Evolutionary conservation across 495 filamentous ascomycete genomes (phyloP), one percentile per base, ranked within the genome.

Genomic region (Aspergillus bertholletiae): DNA sequence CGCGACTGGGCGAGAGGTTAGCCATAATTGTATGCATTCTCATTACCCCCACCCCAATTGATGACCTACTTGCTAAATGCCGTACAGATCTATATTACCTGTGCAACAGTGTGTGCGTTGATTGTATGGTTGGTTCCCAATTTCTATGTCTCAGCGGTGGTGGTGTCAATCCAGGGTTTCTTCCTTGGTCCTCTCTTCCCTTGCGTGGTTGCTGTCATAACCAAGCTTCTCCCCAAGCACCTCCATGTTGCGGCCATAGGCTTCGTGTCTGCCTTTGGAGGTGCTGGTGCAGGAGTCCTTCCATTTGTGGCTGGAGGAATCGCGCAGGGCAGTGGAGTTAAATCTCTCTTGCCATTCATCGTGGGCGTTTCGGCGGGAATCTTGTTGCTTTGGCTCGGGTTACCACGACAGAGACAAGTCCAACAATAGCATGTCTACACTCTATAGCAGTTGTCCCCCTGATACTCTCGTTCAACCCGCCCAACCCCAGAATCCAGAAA

Each of bases 191-290:
- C 77, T 1, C 55, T 80, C 18, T 82, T 92, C 64, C 89, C 89
- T 0, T 86, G 84, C 8, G 87, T 83, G 24, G 81, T 94, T 18
- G 81, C 90, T 7, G 83, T 81, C 11, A 81, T 85, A 15, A 88
- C 88, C 0, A 88, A 90, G 64, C 74, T 92, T 13, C 75, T 94
- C 13, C 89, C 89, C 3, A 74, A 73, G 26, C 81, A 89, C 58
- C 72, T 90, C 20, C 89, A 93, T 63, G 86, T 93, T 37, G 80
- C 80, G 46, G 84, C 85, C 7, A 87, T 94, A 53, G 89, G 89
- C 0, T 92, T 93, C 58, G 87, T 86, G 6, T 84, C 87, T 37
- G 88, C 89, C 0, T 84, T 90, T 64, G 88, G 88, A 0, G 84
- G 87, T 6, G 80, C 80, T 7, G 88, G 88, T 0, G 88, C 82